Evolutionary conservation across 805 yeast genomes (phyloP), one percentile per base, ranked within the genome.

Genomic region (Metschnikowia chrysomelidarum): DNA sequence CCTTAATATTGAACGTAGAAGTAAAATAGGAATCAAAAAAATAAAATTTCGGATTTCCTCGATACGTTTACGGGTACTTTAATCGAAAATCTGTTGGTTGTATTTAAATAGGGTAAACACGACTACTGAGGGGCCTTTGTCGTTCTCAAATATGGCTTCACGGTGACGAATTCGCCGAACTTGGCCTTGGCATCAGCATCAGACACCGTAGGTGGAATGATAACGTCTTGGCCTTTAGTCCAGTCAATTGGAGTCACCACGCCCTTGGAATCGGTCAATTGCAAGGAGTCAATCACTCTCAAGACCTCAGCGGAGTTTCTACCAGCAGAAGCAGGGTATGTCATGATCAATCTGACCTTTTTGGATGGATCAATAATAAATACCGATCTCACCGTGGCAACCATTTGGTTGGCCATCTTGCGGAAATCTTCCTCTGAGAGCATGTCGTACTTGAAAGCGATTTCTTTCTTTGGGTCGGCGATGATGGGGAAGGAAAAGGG

Each of bases 301-400:
- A 82, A 68, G 25, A 81, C 78, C 57, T 81, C 88, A 33, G 86
- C 82, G 16, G 87, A 77, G 70, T 81, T 81, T 67, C 88, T 71
- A 44, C 88, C 87, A 24, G 82, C 75, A 8, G 85, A 76, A 26
- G 87, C 82, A 24, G 87, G 88, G 59, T 81, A 82, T 16, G 85
- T 64, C 59, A 82, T 65, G 39, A 69, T 75, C 53, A 80, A 65
- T 59, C 87, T 68, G 40, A 81, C 69, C 47, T 71, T 78, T 61
- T 80, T 78, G 38, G 64, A 56, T 39, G 86, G 85, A 59, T 81
- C 87, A 56, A 82, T 80, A 50, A 81, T 69, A 57, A 80, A 80
- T 12, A 80, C 87, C 7, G 86, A 78, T 60, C 88, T 71, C 46
- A 81, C 78, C 29, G 87, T 82, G 50, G 79, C 67, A 44, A 80